Evolutionary conservation across 2,329 filamentous ascomycete genomes (phyloP).

Genomic region (Mycosphaerella sp.): DNA sequence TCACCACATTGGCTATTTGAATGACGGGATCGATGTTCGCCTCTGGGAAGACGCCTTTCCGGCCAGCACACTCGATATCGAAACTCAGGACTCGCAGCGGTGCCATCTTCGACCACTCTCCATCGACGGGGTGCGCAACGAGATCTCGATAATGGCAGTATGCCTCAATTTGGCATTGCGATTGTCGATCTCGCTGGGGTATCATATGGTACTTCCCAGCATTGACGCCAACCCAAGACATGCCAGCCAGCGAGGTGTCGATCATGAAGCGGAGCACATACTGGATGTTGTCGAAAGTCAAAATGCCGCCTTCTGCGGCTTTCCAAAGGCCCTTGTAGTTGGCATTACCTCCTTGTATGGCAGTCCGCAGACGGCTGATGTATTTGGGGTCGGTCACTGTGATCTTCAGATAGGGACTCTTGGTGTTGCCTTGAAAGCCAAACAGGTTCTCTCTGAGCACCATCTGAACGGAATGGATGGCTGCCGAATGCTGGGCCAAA

Average conservation of each 20-base stretch:
- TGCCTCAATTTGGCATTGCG: conserved; percentile 95
- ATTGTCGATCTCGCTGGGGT: conserved; percentile 61
- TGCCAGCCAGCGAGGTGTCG: conserved; percentile 86
- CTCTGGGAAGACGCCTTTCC: conserved; percentile 96
- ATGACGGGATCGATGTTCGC: conserved; percentile 89
- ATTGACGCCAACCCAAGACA: conserved; percentile 94
- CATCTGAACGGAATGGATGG: conserved; percentile 75
- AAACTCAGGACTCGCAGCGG: conserved; percentile 89
- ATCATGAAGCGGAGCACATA: conserved; percentile 98
- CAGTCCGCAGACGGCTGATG: conserved; percentile 67
- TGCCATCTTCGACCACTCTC: conserved; percentile 97
- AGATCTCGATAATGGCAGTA: conserved; percentile 75
- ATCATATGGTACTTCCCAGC: conserved; percentile 67
- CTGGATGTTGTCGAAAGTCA: conserved; percentile 94
- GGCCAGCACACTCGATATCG: conserved; percentile 96
- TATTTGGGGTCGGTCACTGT: conserved; percentile 84
- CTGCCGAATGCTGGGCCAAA: conserved; percentile 64
- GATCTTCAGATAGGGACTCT: conserved; percentile 88
- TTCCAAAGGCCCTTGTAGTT: conserved; percentile 94
- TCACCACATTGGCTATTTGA: conserved; percentile 95
- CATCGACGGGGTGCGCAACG: conserved; percentile 78
- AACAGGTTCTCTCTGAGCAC: conserved; percentile 86
- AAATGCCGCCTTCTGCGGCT: conserved; percentile 60
- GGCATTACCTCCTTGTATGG: conserved; percentile 67
- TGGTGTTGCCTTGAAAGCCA: conserved; percentile 86